Percentiles rank a stretch among this genome's conserved stretches.
Conservation (phyloP, 805 yeast genomes). For the Pichia kluyveri region DNA sequence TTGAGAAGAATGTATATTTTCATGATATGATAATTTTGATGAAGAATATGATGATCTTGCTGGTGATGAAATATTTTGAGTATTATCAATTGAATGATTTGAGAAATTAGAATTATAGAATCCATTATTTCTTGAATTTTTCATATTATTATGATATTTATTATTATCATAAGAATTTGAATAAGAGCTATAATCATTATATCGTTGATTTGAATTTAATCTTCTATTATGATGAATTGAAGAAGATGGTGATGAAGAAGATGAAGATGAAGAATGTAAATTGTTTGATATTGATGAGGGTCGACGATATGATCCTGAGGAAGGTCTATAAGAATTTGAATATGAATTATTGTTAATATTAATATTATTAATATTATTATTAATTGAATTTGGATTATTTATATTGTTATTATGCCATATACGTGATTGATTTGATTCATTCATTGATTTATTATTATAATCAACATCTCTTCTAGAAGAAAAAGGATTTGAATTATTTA, state of each 20-base stretch:
- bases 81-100: neutral
- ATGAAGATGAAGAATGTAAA: neutral
- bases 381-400: no score
- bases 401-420: neutral
- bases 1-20: no score
- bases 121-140: neutral
- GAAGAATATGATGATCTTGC: neutral
- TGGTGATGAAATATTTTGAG: neutral
- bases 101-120: neutral
- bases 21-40: neutral
- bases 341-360: neutral
- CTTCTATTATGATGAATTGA: neutral
- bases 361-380: neutral
- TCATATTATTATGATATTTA: neutral
- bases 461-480: slow-evolving; percentile 8
- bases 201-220: slow-evolving; percentile 1
- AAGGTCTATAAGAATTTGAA: neutral
- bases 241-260: no score
- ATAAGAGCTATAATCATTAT: slow-evolving; percentile 2
- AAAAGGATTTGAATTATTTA: neutral
- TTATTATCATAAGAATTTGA: neutral
- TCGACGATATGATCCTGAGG: neutral
- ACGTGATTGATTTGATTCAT: neutral
- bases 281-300: slow-evolving; percentile 1
- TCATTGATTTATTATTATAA: neutral